Evolutionary conservation across 1,139 yeast species (phyloP).

Genomic region (Magnusiomyces suaveolens): DNA sequence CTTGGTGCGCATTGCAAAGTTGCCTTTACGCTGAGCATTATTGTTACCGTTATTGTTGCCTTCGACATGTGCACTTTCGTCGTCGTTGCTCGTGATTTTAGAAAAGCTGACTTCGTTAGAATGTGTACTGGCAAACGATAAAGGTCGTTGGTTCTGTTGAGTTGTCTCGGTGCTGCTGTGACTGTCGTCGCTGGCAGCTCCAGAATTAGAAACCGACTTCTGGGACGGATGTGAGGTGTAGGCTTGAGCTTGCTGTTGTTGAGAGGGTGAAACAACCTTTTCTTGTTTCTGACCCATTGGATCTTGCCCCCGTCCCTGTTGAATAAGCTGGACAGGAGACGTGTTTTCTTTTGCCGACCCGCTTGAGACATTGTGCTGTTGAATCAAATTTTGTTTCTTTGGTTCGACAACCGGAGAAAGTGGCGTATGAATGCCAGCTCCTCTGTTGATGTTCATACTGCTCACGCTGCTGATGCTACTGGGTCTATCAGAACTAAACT

Average conservation of each 20-base stretch:
- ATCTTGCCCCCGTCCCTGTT: neutral
- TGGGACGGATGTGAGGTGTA: neutral
- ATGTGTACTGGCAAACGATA: neutral
- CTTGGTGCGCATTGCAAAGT: constrained; percentile 41
- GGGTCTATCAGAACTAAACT: neutral
- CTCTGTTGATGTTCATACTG: neutral
- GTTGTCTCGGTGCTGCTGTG: neutral
- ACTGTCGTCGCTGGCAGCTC: neutral
- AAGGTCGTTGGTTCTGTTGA: neutral
- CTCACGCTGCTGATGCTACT: neutral
- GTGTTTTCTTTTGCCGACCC: neutral
- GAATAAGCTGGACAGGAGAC: neutral
- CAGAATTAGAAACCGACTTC: neutral
- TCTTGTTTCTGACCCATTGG: neutral
- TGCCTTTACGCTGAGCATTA: neutral
- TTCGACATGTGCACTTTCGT: neutral
- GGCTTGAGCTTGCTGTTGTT: neutral
- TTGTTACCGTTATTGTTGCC: neutral
- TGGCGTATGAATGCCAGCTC: neutral
- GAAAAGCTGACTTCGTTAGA: constrained; percentile 1
- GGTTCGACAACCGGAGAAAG: constrained; percentile 6
- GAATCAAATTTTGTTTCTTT: neutral
- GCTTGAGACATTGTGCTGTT: neutral
- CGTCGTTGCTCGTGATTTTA: neutral
- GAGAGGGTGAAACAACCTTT: neutral